Evolutionary conservation across 140 eudicot genomes (phyloP), one percentile per base, ranked within the genome.

Genomic region (Stevia rebaudiana): DNA sequence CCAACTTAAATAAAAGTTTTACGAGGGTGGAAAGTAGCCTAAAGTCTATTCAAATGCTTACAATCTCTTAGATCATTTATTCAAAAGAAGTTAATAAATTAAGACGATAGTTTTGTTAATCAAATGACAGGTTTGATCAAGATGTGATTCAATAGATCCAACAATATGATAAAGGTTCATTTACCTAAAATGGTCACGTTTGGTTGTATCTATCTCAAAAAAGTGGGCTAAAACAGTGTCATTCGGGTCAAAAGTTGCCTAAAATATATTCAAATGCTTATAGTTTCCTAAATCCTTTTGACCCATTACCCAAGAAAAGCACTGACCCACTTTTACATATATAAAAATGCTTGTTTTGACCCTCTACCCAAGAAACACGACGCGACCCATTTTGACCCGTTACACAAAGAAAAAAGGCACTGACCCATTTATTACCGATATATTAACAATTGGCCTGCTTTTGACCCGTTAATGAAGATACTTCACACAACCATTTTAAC

Each of bases 321-420:
- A 8, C 25, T 18, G n/a, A 18, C 55, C 15, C 28, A 49, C 28
- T 49, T 18, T 21, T 19, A 49, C 55, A 49, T 49, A 9, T 19
- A 49, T 8, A 17, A 17, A 44, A 17, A 9, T 30, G 13, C 1
- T 30, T 23, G 11, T 33, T 44, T 42, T 43, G 15, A 65, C 12
- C 13, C 11, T 24, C 25, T 3, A 8, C 23, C 22, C 47, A 65
- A 18, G 61, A 39, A 15, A 18, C 46, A 11, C 16, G 9, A 25
- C 36, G 18, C 19, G 46, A 13, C 71, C 39, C 30, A 12, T 49
- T 49, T 19, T 21, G 25, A 19, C 13, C 28, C 19, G 28, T 49
- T 49, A 49, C n/a, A n/a, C n/a, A 9, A 19, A 83, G 59, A 40
- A 56, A 41, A 56, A 58, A 9, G 56, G 24, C 56, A 60, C 61